Conservation (phyloP, 345 rosid genomes). For the Cardamine occulta region DNA sequence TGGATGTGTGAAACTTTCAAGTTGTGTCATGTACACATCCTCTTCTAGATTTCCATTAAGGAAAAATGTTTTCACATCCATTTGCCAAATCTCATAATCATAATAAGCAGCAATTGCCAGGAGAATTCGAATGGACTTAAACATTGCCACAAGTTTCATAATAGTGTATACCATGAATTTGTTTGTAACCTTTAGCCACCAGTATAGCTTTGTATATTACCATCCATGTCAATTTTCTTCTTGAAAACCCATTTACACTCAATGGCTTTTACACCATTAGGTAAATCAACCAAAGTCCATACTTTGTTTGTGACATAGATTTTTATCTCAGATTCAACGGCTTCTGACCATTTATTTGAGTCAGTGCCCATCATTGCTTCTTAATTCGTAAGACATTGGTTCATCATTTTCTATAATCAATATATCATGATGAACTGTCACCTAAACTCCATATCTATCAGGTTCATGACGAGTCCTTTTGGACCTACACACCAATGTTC, state of each 20-base stretch:
- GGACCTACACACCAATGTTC: neutral
- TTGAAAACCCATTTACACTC: neutral
- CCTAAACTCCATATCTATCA: neutral
- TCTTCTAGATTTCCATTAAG: neutral
- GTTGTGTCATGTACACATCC: constrained; percentile 10
- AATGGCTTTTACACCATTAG: neutral
- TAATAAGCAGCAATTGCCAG: neutral
- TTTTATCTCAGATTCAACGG: too few relatives aligned
- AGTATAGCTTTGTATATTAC: neutral
- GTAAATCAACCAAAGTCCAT: neutral
- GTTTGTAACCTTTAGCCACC: neutral
- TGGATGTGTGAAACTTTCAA: neutral
- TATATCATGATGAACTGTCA: neutral
- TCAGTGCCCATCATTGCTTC: neutral
- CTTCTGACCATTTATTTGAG: neutral
- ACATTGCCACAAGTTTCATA: neutral
- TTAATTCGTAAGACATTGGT: neutral
- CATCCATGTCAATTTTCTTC: neutral
- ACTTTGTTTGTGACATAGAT: neutral
- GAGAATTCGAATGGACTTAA: constrained; percentile 12
- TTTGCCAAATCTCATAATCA: constrained; percentile 15
- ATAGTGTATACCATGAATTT: neutral
- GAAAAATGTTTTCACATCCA: constrained; percentile 12
- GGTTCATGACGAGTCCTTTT: neutral
- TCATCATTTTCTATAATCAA: neutral